Evolutionary conservation across 495 filamentous ascomycete genomes (phyloP).

Genomic region (Pyronema domesticum): DNA sequence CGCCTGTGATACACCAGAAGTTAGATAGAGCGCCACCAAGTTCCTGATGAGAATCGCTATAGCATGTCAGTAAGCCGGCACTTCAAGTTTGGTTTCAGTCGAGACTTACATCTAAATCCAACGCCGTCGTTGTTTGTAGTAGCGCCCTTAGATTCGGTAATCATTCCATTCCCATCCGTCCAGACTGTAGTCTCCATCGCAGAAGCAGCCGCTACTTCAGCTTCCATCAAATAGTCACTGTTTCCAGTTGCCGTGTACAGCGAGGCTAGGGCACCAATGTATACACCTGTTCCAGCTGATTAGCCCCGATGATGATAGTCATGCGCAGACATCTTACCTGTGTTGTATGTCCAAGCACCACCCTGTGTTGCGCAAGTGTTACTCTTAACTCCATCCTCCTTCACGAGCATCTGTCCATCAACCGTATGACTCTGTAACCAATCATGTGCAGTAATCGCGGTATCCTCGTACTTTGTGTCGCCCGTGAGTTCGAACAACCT

Average conservation of each 20-base stretch:
- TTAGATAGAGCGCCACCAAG: neutral
- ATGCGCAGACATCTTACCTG: neutral
- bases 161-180: constrained; percentile 3
- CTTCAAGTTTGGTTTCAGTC: neutral
- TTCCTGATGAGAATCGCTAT: neutral
- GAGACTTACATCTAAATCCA: neutral
- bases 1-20: neutral
- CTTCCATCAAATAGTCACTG: neutral
- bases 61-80: neutral
- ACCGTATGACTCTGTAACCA: constrained; percentile 1
- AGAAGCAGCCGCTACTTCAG: constrained; percentile 1
- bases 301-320: neutral
- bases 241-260: neutral
- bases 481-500: neutral
- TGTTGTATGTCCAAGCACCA: constrained; percentile 3
- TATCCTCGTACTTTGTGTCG: neutral
- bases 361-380: neutral
- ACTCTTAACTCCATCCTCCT: neutral
- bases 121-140: neutral
- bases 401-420: neutral
- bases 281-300: neutral
- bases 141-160: neutral
- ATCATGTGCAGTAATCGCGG: neutral
- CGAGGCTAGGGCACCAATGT: neutral
- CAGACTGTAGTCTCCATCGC: constrained; percentile 2